phyloP scores from a whole-genome alignment of 1,139 yeast genomes.

The Yamadazyma atlantica region DNA sequence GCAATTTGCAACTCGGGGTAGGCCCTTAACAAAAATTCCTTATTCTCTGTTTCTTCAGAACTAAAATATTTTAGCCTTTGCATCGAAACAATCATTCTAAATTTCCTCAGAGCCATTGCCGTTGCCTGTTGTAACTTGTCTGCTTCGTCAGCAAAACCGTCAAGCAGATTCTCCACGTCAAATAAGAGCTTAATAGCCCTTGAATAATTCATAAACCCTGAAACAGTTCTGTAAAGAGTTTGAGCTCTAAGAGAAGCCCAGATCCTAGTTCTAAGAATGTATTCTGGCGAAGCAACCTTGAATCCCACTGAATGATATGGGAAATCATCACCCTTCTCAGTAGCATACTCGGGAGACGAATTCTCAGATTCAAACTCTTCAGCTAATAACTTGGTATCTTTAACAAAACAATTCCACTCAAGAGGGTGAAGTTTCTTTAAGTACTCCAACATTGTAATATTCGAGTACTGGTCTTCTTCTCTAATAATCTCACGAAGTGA shows the following conservation, averaged over 20 bases:
- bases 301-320: constrained; percentile 52
- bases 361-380: constrained; percentile 40
- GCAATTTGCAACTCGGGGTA: constrained; percentile 49
- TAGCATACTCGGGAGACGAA: constrained; percentile 20
- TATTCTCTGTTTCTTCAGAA: constrained; percentile 37
- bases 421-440: constrained; percentile 49
- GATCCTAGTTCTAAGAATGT: constrained; percentile 50
- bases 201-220: constrained; percentile 59
- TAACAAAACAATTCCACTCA: constrained; percentile 53
- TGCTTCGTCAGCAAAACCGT: constrained; percentile 22
- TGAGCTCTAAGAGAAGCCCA: constrained; percentile 62
- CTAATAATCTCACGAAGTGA: constrained; percentile 48
- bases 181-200: constrained; percentile 49
- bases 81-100: constrained; percentile 48
- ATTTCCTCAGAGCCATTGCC: constrained; percentile 42
- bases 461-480: constrained; percentile 48
- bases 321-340: constrained; percentile 29
- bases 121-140: constrained; percentile 38
- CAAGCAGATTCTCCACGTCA: constrained; percentile 40
- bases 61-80: constrained; percentile 37
- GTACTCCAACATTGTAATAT: constrained; percentile 51
- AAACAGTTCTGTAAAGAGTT: constrained; percentile 52
- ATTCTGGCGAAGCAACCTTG: constrained; percentile 55
- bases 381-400: constrained; percentile 48
- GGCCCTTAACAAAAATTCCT: constrained; percentile 38